These are phyloP conservation scores for Rossbeevera mucosa DNA, from an alignment of 768 basidiomycete genomes.

Conservation along the genomic window DNA sequence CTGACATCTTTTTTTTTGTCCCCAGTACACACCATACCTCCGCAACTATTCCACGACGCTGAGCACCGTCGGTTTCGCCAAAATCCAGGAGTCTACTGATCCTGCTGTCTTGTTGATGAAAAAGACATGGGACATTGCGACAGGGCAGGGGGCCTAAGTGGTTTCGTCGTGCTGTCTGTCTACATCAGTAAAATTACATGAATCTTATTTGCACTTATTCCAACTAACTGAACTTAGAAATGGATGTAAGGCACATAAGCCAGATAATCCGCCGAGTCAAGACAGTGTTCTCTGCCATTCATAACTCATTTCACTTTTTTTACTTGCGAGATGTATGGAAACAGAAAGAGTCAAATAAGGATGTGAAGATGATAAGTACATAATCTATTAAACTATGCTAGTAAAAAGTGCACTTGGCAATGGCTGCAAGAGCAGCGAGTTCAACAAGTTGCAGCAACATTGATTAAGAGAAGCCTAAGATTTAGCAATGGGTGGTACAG, in stretches of 20 bases:
- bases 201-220: too few species aligned
- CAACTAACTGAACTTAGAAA: too few species aligned
- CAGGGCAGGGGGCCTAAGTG: slow-evolving; percentile 48
- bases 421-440: background rate
- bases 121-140: slow-evolving; percentile 68
- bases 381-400: background rate
- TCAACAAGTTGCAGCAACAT: too few species aligned
- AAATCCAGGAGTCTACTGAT: slow-evolving; percentile 54
- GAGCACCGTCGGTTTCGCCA: slow-evolving; percentile 61
- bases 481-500: too few species aligned
- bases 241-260: too few species aligned
- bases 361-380: background rate
- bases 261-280: background rate
- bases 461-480: background rate
- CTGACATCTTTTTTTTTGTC: background rate
- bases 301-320: background rate
- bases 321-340: background rate
- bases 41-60: slow-evolving; percentile 71
- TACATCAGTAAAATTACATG: too few species aligned
- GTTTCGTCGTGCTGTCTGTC: background rate
- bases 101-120: slow-evolving; percentile 55
- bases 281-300: background rate
- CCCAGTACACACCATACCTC: slow-evolving; percentile 75
- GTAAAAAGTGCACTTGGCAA: background rate
- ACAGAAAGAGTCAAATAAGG: background rate